phyloP scores from a whole-genome alignment of 441 rosid genomes.

The Sinapis alba region DNA sequence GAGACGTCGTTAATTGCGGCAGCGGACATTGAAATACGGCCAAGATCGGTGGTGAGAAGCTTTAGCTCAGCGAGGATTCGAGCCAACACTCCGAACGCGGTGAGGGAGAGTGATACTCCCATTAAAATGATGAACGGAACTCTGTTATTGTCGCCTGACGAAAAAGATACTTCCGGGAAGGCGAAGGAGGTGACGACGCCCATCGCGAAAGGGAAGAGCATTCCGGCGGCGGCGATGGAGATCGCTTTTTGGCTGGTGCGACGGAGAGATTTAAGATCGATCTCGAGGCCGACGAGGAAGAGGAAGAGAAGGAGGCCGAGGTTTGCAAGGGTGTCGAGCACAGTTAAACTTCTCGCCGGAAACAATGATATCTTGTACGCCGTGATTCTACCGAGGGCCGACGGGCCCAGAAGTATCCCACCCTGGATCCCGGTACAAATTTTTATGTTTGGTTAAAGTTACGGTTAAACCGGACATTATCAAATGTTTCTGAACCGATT shows the following conservation, averaged over 20 bases:
- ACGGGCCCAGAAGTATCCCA: conserved; percentile 55
- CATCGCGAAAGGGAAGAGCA: conserved; percentile 40
- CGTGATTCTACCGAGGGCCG: conserved; percentile 46
- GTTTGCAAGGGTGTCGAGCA: conserved; percentile 51
- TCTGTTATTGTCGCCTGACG: conserved; percentile 31
- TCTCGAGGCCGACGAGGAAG: conserved; percentile 50
- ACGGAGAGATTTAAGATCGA: conserved; percentile 42
- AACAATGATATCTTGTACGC: conserved; percentile 31
- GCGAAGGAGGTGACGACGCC: conserved; percentile 50
- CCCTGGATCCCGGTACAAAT: conserved; percentile 35
- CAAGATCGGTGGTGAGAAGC: conserved; percentile 52
- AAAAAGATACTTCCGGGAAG: conserved; percentile 22
- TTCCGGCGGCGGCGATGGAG: conserved; percentile 48
- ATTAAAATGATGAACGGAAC: conserved; percentile 47
- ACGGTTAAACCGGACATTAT: background rate
- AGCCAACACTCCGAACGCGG: conserved; percentile 56
- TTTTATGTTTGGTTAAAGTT: background rate
- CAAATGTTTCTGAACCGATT: background rate
- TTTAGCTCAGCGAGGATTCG: conserved; percentile 57
- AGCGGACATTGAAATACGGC: conserved; percentile 49
- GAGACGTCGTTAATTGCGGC: conserved; percentile 53
- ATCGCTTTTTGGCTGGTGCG: conserved; percentile 44
- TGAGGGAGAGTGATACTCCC: conserved; percentile 53
- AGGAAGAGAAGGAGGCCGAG: conserved; percentile 52
- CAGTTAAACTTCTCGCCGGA: conserved; percentile 42